Conservation (phyloP, 2,329 filamentous ascomycete genomes). For the Sarocladium oryzae region DNA sequence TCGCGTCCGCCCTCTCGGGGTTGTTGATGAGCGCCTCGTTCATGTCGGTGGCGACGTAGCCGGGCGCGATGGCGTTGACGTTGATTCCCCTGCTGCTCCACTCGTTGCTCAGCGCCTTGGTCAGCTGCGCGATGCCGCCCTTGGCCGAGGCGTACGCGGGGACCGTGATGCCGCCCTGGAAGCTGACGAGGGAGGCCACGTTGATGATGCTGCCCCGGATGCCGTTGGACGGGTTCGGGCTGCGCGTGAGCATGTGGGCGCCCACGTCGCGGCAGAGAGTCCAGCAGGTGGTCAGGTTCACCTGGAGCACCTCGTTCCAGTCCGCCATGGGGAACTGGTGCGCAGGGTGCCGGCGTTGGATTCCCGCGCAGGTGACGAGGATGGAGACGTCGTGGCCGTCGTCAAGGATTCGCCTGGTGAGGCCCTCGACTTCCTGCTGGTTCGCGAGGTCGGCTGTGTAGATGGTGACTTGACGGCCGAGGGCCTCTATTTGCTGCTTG, state of each 20-base stretch:
- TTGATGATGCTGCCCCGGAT: slow-evolving; percentile 69
- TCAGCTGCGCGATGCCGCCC: slow-evolving; percentile 71
- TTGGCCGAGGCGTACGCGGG: slow-evolving; percentile 76
- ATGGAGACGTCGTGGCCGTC: slow-evolving; percentile 40
- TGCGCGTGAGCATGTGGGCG: slow-evolving; percentile 60
- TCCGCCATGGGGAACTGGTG: slow-evolving; percentile 57
- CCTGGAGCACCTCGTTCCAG: slow-evolving; percentile 67
- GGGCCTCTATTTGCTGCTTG: slow-evolving; percentile 13
- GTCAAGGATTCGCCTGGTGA: slow-evolving; percentile 14
- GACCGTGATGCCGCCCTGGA: slow-evolving; percentile 75
- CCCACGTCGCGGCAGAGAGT: slow-evolving; percentile 64
- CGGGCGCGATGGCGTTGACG: slow-evolving; percentile 77
- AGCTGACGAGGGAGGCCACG: slow-evolving; percentile 67
- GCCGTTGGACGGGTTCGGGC: slow-evolving; percentile 28
- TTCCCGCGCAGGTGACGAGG: slow-evolving; percentile 61
- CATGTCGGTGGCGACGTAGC: slow-evolving; percentile 82
- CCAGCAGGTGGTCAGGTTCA: slow-evolving; percentile 73
- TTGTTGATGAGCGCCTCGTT: slow-evolving; percentile 70
- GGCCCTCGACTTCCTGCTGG: slow-evolving; percentile 13
- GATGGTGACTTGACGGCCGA: slow-evolving; percentile 13
- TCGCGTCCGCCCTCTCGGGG: slow-evolving; percentile 56
- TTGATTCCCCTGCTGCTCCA: slow-evolving; percentile 67
- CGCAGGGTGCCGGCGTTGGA: slow-evolving; percentile 57
- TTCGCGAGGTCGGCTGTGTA: slow-evolving; percentile 18
- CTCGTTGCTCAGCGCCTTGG: slow-evolving; percentile 71